These are phyloP conservation scores for Adansonia rubrostipa DNA, from an alignment of 441 rosid genomes.

Conservation along the genomic window DNA sequence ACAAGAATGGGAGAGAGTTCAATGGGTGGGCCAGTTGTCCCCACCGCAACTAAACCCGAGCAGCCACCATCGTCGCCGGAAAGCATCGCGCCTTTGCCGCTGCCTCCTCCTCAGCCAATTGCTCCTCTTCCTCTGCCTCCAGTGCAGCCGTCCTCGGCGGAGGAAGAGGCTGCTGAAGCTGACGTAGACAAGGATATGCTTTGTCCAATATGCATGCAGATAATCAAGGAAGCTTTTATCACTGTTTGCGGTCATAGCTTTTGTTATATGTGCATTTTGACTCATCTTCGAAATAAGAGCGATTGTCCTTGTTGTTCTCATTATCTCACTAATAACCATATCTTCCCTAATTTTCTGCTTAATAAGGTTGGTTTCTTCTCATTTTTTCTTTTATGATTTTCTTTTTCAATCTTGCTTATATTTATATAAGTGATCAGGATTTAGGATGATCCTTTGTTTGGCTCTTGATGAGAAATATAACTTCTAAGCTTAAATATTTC, in stretches of 20 bases:
- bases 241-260: constrained; percentile 57
- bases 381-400: neutral
- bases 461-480: constrained; percentile 10
- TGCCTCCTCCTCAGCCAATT: neutral
- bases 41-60: constrained; percentile 41
- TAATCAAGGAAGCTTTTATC: constrained; percentile 48
- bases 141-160: neutral
- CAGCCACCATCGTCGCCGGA: constrained; percentile 5
- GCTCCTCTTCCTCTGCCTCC: neutral
- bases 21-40: constrained; percentile 42
- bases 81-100: constrained; percentile 10
- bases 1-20: constrained; percentile 41
- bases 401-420: neutral
- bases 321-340: constrained; percentile 38
- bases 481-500: neutral
- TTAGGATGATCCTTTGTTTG: constrained; percentile 23
- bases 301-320: constrained; percentile 53
- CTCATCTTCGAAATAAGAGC: constrained; percentile 49
- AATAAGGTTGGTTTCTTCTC: constrained; percentile 36
- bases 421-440: neutral
- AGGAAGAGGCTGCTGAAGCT: constrained; percentile 16
- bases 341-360: constrained; percentile 53
- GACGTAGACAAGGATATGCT: constrained; percentile 43
- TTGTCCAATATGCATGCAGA: constrained; percentile 61
- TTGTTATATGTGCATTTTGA: constrained; percentile 53